Evolutionary conservation across 139 green algal species (phyloP), one percentile per base, ranked within the genome.

Genomic region (Ettlia oleoabundans): DNA sequence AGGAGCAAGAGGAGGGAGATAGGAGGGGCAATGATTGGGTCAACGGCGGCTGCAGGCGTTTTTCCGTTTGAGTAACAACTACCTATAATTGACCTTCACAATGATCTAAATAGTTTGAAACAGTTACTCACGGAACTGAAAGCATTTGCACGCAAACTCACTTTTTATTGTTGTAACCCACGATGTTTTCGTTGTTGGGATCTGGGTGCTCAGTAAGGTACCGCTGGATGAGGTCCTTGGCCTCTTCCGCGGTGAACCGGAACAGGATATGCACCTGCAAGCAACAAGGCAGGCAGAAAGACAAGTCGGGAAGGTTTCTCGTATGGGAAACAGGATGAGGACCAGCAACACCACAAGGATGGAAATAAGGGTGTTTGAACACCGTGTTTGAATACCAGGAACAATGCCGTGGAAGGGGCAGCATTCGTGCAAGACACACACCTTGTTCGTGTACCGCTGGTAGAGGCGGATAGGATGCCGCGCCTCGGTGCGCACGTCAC

Each of bases 171-270:
- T 99, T 99, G 93, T 99, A 99, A 37, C 97, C 97, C 52, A 99
- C 96, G 66, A 99, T 98, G 92, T 99, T 99, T 85, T 99, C 97
- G 85, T 99, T 99, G 92, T 99, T 99, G 86, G 97, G 97, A 90
- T 99, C 97, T 0, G 97, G 97, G 88, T 99, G 94, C 94, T 99
- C 97, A 28, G 97, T 99, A 7, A 99, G 91, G 92, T 98, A 99
- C 68, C 95, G 93, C 91, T 96, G 92, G 85, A 98, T 98, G 8
- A 98, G 88, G 81, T 98, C 95, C 78, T 92, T 92, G 33, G 94
- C 91, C 88, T 99, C 97, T 18, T 99, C 97, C 24, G 96, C 95
- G 4, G 77, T 96, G 88, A 99, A 99, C 28, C 94, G 87, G 78
- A 97, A 92, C 78, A 97, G 80, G 61, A 98, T 94, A 89, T 97